phyloP scores from a whole-genome alignment of 2,329 filamentous ascomycete genomes.

The Diaporthe helianthi region DNA sequence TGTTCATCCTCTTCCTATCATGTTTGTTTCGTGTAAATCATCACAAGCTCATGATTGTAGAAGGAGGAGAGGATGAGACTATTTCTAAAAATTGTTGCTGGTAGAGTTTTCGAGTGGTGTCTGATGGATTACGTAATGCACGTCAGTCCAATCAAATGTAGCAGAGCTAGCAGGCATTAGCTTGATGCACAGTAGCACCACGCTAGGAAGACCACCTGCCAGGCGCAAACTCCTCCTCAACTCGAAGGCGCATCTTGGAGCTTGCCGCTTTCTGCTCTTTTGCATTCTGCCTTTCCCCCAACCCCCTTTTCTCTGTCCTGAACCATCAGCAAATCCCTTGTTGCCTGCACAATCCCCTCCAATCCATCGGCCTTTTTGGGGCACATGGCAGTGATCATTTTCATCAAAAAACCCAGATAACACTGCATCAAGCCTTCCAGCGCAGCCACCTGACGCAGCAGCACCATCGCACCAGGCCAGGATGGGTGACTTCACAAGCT shows the following conservation, averaged over 20 bases:
- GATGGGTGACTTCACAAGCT: slow-evolving; percentile 76
- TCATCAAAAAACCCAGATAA: neutral
- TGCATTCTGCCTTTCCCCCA: slow-evolving; percentile 2
- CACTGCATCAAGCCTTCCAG: slow-evolving; percentile 12
- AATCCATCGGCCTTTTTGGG: slow-evolving; percentile 12
- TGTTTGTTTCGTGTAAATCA: slow-evolving; percentile 64
- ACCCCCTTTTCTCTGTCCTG: slow-evolving; percentile 9
- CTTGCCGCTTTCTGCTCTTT: slow-evolving; percentile 11
- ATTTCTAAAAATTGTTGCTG: neutral
- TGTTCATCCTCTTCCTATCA: slow-evolving; percentile 76
- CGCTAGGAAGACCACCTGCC: slow-evolving; percentile 10
- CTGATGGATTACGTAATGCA: neutral
- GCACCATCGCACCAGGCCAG: slow-evolving; percentile 32
- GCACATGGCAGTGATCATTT: slow-evolving; percentile 18
- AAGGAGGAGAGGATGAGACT: slow-evolving; percentile 38
- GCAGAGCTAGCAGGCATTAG: neutral
- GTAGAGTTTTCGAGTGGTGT: slow-evolving; percentile 29
- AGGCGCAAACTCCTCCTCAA: slow-evolving; percentile 26
- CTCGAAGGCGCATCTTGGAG: slow-evolving; percentile 14
- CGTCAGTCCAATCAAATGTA: neutral
- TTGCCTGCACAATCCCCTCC: neutral
- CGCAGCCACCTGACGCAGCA: slow-evolving; percentile 22
- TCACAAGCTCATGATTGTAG: slow-evolving; percentile 60
- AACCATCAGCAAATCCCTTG: slow-evolving; percentile 3
- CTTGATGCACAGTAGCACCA: neutral